Evolutionary conservation across 495 filamentous ascomycete genomes (phyloP).

Genomic region (Jackrogersella multiformis): DNA sequence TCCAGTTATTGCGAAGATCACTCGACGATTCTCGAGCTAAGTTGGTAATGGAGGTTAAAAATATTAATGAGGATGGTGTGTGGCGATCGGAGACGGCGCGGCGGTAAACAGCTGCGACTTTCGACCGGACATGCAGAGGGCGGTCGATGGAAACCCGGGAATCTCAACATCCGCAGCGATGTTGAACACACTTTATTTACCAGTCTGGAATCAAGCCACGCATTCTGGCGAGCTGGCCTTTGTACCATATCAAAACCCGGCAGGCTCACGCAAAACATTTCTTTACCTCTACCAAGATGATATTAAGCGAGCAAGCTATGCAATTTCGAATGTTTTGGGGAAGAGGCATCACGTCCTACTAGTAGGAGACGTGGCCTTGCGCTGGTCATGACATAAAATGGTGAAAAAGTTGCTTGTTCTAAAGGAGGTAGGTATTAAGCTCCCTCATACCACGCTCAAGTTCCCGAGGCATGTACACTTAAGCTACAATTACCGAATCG

Average conservation of each 20-base stretch:
- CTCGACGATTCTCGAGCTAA: conserved; percentile 84
- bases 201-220: conserved; percentile 11
- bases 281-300: conserved; percentile 25
- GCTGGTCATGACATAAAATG: no score
- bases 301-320: conserved; percentile 19
- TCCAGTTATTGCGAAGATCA: conserved; percentile 95
- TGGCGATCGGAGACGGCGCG: conserved; percentile 36
- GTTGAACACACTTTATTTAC: conserved; percentile 9
- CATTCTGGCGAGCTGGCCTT: conserved; percentile 18
- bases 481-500: no score
- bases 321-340: conserved; percentile 4
- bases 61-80: conserved; percentile 10
- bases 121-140: conserved; percentile 12
- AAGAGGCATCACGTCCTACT: neutral
- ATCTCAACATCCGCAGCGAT: conserved; percentile 23
- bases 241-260: conserved; percentile 40
- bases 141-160: neutral
- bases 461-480: no score
- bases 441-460: no score
- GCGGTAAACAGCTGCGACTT: conserved; percentile 30
- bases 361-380: no score
- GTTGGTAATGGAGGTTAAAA: conserved; percentile 6
- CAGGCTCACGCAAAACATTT: conserved; percentile 30
- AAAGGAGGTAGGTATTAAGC: no score
- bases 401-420: no score